phyloP scores from a whole-genome alignment of 2,329 filamentous ascomycete species.

The Oidium heveae region DNA sequence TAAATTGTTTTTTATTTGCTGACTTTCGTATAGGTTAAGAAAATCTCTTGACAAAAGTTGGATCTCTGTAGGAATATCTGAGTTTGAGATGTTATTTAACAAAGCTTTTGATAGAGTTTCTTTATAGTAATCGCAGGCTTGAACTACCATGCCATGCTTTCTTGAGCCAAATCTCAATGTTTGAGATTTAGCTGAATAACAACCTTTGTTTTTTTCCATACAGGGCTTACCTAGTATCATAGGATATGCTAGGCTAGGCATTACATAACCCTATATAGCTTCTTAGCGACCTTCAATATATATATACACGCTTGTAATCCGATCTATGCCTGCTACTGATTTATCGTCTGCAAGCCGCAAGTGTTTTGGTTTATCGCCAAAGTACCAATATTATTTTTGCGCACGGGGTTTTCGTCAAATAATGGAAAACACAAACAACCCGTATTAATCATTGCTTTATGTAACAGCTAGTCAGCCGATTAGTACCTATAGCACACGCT shows the following conservation, averaged over 20 bases:
- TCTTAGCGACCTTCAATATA: too few species aligned
- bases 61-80: too few species aligned
- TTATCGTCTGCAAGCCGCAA: background rate
- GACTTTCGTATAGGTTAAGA: too few species aligned
- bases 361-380: background rate
- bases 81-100: too few species aligned
- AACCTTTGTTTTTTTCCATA: background rate
- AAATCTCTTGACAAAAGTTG: too few species aligned
- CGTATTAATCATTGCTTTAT: background rate
- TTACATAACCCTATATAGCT: background rate
- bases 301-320: too few species aligned
- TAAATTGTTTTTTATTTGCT: background rate
- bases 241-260: background rate
- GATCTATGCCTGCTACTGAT: too few species aligned
- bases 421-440: background rate
- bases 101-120: background rate
- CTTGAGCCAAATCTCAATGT: background rate
- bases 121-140: background rate
- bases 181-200: background rate
- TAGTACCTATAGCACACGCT: too few species aligned
- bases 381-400: background rate
- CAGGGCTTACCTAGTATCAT: background rate
- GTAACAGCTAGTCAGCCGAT: too few species aligned
- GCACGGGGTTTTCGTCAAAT: background rate
- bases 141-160: background rate